phyloP scores from a whole-genome alignment of 2,329 filamentous ascomycete species.

The Endothia cerciana region DNA sequence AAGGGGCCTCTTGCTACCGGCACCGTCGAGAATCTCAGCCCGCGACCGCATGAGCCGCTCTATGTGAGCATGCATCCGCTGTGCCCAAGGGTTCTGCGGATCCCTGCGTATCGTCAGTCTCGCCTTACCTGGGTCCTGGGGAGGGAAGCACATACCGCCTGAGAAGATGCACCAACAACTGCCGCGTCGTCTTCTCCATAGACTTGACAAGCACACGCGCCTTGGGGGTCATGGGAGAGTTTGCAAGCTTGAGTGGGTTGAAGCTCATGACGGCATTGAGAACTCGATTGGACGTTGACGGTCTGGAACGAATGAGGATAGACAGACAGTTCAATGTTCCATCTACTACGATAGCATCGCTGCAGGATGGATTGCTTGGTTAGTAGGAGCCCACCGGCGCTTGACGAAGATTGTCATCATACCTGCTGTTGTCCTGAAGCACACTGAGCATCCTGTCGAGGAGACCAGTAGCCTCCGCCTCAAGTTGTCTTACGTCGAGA shows the following conservation, averaged over 20 bases:
- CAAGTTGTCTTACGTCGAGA: slow-evolving; percentile 77
- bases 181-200: slow-evolving; percentile 90
- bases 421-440: slow-evolving; percentile 87
- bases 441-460: slow-evolving; percentile 85
- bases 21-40: slow-evolving; percentile 78
- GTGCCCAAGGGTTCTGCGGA: slow-evolving; percentile 73
- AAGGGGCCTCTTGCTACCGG: slow-evolving; percentile 74
- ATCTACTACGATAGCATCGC: slow-evolving; percentile 86
- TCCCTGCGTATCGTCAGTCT: slow-evolving; percentile 58
- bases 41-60: slow-evolving; percentile 81
- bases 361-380: slow-evolving; percentile 43
- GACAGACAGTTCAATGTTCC: slow-evolving; percentile 89
- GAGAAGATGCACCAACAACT: slow-evolving; percentile 79
- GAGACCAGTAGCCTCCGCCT: slow-evolving; percentile 90
- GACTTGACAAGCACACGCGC: slow-evolving; percentile 84
- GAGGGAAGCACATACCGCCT: slow-evolving; percentile 62
- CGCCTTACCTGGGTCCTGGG: slow-evolving; percentile 23
- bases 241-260: slow-evolving; percentile 84
- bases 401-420: slow-evolving; percentile 39
- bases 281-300: slow-evolving; percentile 82
- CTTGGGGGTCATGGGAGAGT: slow-evolving; percentile 75
- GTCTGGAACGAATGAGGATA: slow-evolving; percentile 79
- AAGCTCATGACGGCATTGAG: slow-evolving; percentile 85
- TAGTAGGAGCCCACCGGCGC: slow-evolving; percentile 29
- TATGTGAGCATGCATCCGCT: slow-evolving; percentile 84